Percentiles rank a stretch among this genome's conserved stretches.
Evolutionary conservation across 495 filamentous ascomycete species (phyloP).

Genomic region (Talaromyces borbonicus): DNA sequence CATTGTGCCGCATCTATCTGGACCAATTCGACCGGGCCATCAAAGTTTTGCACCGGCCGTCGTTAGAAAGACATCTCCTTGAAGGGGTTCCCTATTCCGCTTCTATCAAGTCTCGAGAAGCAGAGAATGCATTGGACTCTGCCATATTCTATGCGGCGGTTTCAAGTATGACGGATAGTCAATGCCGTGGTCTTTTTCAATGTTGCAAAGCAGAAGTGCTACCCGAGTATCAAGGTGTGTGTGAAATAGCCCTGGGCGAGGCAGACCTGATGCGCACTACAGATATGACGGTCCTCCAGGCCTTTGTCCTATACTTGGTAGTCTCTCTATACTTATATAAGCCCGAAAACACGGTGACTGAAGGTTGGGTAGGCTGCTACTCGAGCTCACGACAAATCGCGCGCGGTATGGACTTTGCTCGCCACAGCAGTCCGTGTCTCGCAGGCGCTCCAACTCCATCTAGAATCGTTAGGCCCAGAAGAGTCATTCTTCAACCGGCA

Average conservation of each 20-base stretch:
- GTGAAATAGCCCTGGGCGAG: conserved; percentile 38
- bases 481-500: conserved; percentile 30
- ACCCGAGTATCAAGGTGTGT: conserved; percentile 34
- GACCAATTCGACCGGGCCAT: conserved; percentile 9
- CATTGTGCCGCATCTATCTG: conserved; percentile 24
- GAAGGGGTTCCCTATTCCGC: conserved; percentile 24
- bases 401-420: conserved; percentile 46
- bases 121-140: conserved; percentile 35
- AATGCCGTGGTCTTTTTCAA: conserved; percentile 32
- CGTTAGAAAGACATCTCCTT: not conserved
- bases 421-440: conserved; percentile 60
- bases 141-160: conserved; percentile 44
- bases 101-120: conserved; percentile 20
- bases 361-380: conserved; percentile 30
- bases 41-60: not conserved
- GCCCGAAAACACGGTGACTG: too few relatives aligned
- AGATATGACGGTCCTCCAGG: conserved; percentile 47
- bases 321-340: too few relatives aligned
- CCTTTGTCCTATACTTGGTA: conserved; percentile 45
- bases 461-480: conserved; percentile 8
- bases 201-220: conserved; percentile 29
- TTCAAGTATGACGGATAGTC: conserved; percentile 30
- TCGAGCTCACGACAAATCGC: conserved; percentile 29
- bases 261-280: conserved; percentile 45
- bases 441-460: conserved; percentile 56